A percentile compares a stretch with the other conserved stretches of the same genome.
These are phyloP conservation scores for Myxozyma udenii DNA, from an alignment of 805 yeast genomes.

Conservation along the genomic window DNA sequence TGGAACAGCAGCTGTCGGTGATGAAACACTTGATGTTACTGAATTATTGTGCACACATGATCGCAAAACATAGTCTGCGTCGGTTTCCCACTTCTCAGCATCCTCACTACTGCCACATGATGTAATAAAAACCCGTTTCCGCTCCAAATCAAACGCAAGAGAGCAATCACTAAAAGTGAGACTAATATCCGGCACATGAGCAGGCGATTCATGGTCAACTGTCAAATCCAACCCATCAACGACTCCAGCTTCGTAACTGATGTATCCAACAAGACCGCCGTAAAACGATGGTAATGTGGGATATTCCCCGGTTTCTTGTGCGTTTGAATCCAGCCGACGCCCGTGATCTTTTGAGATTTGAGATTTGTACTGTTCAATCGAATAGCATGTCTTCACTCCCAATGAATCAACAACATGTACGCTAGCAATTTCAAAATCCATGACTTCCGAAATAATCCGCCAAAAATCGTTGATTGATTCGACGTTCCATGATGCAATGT, in stretches of 20 bases:
- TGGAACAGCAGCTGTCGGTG: background rate
- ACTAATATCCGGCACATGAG: conserved; percentile 57
- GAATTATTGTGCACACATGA: background rate
- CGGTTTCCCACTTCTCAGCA: background rate
- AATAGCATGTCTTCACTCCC: background rate
- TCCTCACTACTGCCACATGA: background rate
- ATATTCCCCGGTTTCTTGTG: background rate
- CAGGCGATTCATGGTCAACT: conserved; percentile 5
- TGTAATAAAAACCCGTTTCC: conserved; percentile 43
- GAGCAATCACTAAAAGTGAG: conserved; percentile 67
- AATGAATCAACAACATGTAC: background rate
- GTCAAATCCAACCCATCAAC: conserved; percentile 26
- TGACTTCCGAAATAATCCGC: conserved; percentile 7
- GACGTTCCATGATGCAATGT: background rate
- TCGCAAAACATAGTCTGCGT: background rate
- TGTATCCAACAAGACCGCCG: conserved; percentile 87
- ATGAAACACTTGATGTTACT: background rate
- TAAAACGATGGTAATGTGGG: conserved; percentile 58
- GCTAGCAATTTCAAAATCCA: conserved; percentile 2
- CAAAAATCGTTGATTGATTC: conserved; percentile 19
- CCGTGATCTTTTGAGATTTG: background rate
- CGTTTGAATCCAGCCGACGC: background rate
- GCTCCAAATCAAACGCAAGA: conserved; percentile 52
- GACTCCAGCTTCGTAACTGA: conserved; percentile 86
- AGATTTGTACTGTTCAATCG: background rate